Evolutionary conservation across 768 basidiomycete species (phyloP), one percentile per base, ranked within the genome.

Genomic region (Hericium rajendrae): DNA sequence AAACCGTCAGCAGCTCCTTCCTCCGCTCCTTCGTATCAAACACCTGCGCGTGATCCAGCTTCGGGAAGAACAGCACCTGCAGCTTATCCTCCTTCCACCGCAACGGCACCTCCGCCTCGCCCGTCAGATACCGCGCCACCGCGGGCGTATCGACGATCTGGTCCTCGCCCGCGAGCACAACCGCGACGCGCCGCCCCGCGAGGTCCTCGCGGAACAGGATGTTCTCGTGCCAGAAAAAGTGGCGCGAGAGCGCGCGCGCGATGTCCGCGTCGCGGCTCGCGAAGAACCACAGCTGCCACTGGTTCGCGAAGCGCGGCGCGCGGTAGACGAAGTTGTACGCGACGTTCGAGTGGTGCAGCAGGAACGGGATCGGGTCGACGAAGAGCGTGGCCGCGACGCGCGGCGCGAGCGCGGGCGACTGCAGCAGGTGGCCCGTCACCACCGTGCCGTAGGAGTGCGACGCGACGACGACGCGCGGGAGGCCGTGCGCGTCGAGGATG

Each of bases 271-370:
- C 85, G 11, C 79, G 77, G 56, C 78, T 79, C 20, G 83, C 75
- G 61, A 86, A 85, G 63, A 82, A 87, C 81, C 83, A 85, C 53
- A 86, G 61, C 68, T 83, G 73, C 82, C 82, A 84, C 61, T 86
- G 80, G 64, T 79, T 79, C 55, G 79, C 78, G 56, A 64, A 52
- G n/a, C 62, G 60, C 52, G 85, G 74, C 6, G 60, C 48, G 20
- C 85, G 79, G 68, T 86, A 85, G 40, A 87, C 71, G 57, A 87
- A 86, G 66, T 85, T 85, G 66, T 76, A 77, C 18, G 83, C 82
- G 48, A 85, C 77, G n/a, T 76, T 63, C 2, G 85, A 81, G 43
- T 80, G 74, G 68, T 85, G 82, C 6, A 86, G 73, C 2, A 86
- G 69, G 59, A 87, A 75, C 0, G 84, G 82, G 39, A 86, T 82